Evolutionary conservation across 257 asterid species (phyloP), one percentile per base, ranked within the genome.

Genomic region (Solanum bulbocastanum): DNA sequence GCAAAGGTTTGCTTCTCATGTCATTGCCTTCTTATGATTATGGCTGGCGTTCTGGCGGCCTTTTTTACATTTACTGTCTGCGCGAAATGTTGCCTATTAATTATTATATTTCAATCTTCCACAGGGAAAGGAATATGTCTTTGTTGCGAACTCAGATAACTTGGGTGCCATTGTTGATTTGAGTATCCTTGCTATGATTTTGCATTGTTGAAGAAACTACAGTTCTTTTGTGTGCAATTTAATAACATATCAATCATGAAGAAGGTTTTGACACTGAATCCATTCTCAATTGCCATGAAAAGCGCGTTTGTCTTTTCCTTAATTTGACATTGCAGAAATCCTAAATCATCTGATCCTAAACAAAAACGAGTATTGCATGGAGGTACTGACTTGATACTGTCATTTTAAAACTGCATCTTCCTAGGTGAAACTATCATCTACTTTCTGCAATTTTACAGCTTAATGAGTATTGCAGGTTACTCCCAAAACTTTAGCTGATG

Each of bases 321-420:
- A 90, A 94, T 88, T 89, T 84, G 87, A 23, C 85, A 4, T 91
- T 90, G 88, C 94, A 97, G 99, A 96, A 89, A 97, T 97, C 88
- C 90, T 97, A 87, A 95, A 93, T 88, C 99, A 97, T 92, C 88
- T 97, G 96, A 90, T 97, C 87, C 91, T 87, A 44, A 94, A 97
- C 88, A 95, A 97, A 94, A 97, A 96, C 76, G 99, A 97, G 87
- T 97, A 97, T 82, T 97, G 99, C 97, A 97, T 97, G 99, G 99
- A 97, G 99, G 99, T 96, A 93, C 25, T 35, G 68, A 37, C 82
- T 32, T 1, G 71, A 18, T 49, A 11, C 37, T 82, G 32, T 49
- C 16, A 8, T 20, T 32, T 82, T 52, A 30, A 52, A 30, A 30
- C 42, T 81, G 68, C 56, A 81, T 46, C 42, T 3, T 81, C 42